These are phyloP conservation scores for Phragmites australis DNA, from an alignment of 176 grass and related monocot species.

Conservation along the genomic window DNA sequence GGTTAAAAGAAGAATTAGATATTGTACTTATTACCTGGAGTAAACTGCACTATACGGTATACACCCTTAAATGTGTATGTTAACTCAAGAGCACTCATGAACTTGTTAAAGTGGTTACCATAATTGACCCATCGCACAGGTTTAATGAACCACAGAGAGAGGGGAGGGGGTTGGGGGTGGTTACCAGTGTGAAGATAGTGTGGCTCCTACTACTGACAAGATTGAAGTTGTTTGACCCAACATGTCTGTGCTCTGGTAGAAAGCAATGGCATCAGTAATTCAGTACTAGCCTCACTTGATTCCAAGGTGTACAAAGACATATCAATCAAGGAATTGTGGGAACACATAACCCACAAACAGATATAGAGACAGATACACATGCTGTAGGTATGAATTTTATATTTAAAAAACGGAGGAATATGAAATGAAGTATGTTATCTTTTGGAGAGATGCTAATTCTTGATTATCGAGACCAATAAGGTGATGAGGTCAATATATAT, in stretches of 20 bases:
- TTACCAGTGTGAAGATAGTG: conserved; percentile 98
- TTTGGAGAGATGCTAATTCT: too few relatives aligned
- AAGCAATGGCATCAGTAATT: conserved; percentile 33
- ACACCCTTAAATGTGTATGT: not conserved
- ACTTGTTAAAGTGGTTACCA: not conserved
- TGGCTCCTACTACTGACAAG: conserved; percentile 96
- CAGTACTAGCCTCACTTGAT: conserved; percentile 31
- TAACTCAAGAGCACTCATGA: not conserved
- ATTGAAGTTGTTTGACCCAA: conserved; percentile 99
- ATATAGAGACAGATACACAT: too few relatives aligned
- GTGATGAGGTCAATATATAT: too few relatives aligned
- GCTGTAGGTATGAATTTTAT: conserved; percentile 9
- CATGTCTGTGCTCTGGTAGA: conserved; percentile 91
- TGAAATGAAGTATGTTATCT: too few relatives aligned
- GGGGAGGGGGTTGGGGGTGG: not conserved
- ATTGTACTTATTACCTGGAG: not conserved
- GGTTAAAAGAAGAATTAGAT: not conserved
- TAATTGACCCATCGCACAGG: not conserved
- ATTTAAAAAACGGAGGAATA: not conserved
- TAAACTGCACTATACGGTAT: not conserved
- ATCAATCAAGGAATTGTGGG: conserved; percentile 12
- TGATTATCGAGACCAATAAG: not conserved
- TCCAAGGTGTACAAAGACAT: not conserved
- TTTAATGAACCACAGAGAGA: not conserved
- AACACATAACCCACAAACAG: too few relatives aligned